Base-by-base conservation (phyloP, 139 green algal genomes). In the Tetratostichococcus sp. region DNA sequence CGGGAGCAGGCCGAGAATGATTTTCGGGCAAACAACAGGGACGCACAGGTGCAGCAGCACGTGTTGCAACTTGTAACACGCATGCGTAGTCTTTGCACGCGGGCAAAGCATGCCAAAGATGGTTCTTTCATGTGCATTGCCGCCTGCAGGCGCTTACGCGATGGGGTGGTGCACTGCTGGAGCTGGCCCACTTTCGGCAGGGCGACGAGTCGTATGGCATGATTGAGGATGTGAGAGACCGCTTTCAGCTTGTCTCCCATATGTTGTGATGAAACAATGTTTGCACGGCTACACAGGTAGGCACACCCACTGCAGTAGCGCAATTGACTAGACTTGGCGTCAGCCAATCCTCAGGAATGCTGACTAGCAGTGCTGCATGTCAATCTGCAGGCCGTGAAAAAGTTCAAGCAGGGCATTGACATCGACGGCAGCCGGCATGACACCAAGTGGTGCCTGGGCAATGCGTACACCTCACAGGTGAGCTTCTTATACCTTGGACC, bases 381-480 rank as follows among this genome's bases (percentile, higher is more conserved):
- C 34, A 66, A 50, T 11, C 11, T 67, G 33, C 79, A 96, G 86
- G 89, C 93, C 0, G 90, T 97, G 35, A 59, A 71, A 8, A 97
- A 97, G 81, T 90, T 98, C 35, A 42, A 96, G 43, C 43, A 90
- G 43, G 92, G 95, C 0, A 72, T 98, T 23, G 32, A 75, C 0
- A 82, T 97, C 2, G 90, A 98, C 30, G 69, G 83, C 1, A 80
- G 79, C 14, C 86, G 85, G 22, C 83, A 94, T 69, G 93, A 99
- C 73, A 89, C 95, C 16, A 83, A 96, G 43, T 99, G 95, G 95
- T 98, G 95, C 83, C 81, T 99, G 32, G 95, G 95, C 26, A 98
- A 98, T 76, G 95, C 95, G 5, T 96, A 94, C 86, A 98, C 95
- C 8, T 84, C 76, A 28, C 79, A 89, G 71, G 85, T 72, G 30